These are phyloP conservation scores for Pythium pyrilobum DNA, from an alignment of 352 stramenopile species.

Conservation along the genomic window DNA sequence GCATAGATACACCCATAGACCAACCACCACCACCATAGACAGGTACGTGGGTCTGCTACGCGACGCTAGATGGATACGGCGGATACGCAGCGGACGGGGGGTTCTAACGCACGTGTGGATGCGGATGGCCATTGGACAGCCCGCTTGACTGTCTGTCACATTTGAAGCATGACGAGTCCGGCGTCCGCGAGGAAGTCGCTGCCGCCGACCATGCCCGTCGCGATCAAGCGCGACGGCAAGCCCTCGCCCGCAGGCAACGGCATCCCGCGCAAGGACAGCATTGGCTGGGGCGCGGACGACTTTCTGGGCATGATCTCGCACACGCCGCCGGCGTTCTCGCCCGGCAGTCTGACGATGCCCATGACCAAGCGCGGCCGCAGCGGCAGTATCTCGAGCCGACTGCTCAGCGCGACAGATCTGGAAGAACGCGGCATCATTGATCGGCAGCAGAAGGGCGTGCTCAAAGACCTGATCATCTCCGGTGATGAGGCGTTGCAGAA, in stretches of 20 bases:
- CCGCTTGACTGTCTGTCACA: neutral
- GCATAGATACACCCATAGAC: no score
- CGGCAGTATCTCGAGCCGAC: slow-evolving; percentile 77
- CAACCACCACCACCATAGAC: no score
- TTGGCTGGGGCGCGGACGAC: slow-evolving; percentile 80
- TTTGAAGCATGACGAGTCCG: slow-evolving; percentile 22
- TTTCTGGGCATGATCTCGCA: slow-evolving; percentile 87
- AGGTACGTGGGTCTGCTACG: no score
- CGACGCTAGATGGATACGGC: no score
- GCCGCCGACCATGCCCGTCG: slow-evolving; percentile 56
- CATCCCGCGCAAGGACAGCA: slow-evolving; percentile 70
- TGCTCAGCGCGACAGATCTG: slow-evolving; percentile 86
- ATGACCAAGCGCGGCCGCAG: slow-evolving; percentile 83
- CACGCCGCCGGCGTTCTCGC: slow-evolving; percentile 88
- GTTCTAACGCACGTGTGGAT: neutral
- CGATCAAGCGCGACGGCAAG: slow-evolving; percentile 70
- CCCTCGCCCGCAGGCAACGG: slow-evolving; percentile 28
- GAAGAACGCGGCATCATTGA: slow-evolving; percentile 90
- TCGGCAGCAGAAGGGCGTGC: slow-evolving; percentile 85
- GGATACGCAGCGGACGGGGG: neutral
- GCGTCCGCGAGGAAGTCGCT: slow-evolving; percentile 36
- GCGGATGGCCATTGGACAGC: neutral
- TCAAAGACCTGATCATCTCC: slow-evolving; percentile 92
- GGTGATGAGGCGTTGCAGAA: slow-evolving; percentile 87
- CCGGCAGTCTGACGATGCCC: slow-evolving; percentile 83